These are phyloP conservation scores for Strobilomyces dryophilus DNA, from an alignment of 768 basidiomycete species.

Conservation along the genomic window DNA sequence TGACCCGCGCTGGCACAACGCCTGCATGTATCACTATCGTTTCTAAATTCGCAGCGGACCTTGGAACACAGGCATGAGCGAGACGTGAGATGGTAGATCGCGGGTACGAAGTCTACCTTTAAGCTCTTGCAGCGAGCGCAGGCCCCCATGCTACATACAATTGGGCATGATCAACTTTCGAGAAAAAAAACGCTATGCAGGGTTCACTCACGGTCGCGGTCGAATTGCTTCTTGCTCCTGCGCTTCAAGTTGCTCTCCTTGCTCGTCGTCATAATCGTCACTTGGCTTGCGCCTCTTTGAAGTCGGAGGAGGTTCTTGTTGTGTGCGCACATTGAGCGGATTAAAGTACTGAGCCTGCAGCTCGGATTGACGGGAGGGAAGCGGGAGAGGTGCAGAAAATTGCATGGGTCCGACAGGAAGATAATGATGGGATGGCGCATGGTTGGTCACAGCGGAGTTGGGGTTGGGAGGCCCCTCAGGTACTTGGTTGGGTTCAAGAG, in stretches of 20 bases:
- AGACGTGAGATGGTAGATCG: background rate
- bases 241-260: constrained; percentile 16
- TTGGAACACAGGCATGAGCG: constrained; percentile 28
- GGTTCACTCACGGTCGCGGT: constrained; percentile 22
- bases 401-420: constrained; percentile 28
- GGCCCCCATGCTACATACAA: constrained; percentile 47
- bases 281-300: constrained; percentile 19
- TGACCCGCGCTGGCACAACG: constrained; percentile 68
- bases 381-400: constrained; percentile 27
- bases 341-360: constrained; percentile 25
- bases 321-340: background rate
- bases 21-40: constrained; percentile 69
- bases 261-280: constrained; percentile 17
- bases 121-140: constrained; percentile 67
- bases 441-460: background rate
- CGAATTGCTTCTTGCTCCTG: constrained; percentile 19
- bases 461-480: constrained; percentile 14
- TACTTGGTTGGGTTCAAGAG: constrained; percentile 11
- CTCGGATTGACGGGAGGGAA: constrained; percentile 27
- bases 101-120: constrained; percentile 32
- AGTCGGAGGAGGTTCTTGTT: constrained; percentile 1
- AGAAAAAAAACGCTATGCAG: background rate
- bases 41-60: constrained; percentile 75
- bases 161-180: constrained; percentile 1
- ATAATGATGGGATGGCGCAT: constrained; percentile 13